phyloP scores from a whole-genome alignment of 371 early-diverging fungal genomes.

The Mucor indicus region DNA sequence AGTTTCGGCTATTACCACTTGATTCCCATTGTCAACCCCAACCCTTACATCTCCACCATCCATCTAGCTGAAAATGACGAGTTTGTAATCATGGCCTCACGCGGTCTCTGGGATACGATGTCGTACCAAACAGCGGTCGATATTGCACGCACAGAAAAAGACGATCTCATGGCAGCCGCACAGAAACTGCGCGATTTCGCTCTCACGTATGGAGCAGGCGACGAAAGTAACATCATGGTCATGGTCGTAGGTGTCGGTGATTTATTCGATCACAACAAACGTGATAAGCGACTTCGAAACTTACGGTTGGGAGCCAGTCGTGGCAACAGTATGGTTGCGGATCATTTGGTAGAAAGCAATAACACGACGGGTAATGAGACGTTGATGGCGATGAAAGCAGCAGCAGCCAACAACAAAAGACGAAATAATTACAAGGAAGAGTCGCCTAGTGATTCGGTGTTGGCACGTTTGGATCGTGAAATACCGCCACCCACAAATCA shows the following conservation, averaged over 20 bases:
- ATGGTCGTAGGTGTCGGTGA: slow-evolving; percentile 81
- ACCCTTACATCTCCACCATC: slow-evolving; percentile 74
- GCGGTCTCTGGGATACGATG: slow-evolving; percentile 82
- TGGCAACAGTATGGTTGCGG: slow-evolving; percentile 15
- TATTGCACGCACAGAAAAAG: slow-evolving; percentile 75
- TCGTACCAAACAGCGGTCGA: slow-evolving; percentile 83
- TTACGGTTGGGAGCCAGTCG: slow-evolving; percentile 24
- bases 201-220: slow-evolving; percentile 81
- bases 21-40: slow-evolving; percentile 82
- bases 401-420: slow-evolving; percentile 40
- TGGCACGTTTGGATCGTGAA: slow-evolving; percentile 71
- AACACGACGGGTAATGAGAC: slow-evolving; percentile 23
- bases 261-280: slow-evolving; percentile 61
- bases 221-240: slow-evolving; percentile 82
- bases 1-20: slow-evolving; percentile 86
- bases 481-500: slow-evolving; percentile 86
- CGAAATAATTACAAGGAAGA: slow-evolving; percentile 52
- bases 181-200: slow-evolving; percentile 85
- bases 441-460: slow-evolving; percentile 54
- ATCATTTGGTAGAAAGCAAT: slow-evolving; percentile 9
- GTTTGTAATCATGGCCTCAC: slow-evolving; percentile 85
- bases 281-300: slow-evolving; percentile 33
- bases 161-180: slow-evolving; percentile 77
- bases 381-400: no score
- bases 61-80: slow-evolving; percentile 84